A percentile compares a stretch with the other conserved stretches of the same genome.
Conservation (phyloP, 1,284 basidiomycete species). For the Gomphus sp. region DNA sequence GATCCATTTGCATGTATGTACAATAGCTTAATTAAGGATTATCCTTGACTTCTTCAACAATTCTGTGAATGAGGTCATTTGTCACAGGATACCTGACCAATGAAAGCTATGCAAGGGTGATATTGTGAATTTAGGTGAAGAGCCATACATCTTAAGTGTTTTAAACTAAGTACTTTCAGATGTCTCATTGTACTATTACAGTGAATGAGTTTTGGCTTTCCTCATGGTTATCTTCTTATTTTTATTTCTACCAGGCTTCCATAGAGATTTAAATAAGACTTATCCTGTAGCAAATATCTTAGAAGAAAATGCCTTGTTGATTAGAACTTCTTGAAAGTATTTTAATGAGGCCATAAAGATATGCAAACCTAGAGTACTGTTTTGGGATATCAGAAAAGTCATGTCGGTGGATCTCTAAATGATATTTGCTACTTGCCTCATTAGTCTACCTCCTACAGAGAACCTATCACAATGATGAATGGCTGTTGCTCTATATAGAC, state of each 20-base stretch:
- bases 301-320: constrained; percentile 73
- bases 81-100: constrained; percentile 21
- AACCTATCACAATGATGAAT: constrained; percentile 71
- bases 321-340: constrained; percentile 70
- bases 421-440: no score
- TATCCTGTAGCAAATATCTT: constrained; percentile 86
- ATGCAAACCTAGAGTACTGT: constrained; percentile 85
- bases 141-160: no score
- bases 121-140: no score
- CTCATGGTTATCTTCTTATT: no score
- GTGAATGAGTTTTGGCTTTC: no score
- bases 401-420: constrained; percentile 44
- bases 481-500: constrained; percentile 80
- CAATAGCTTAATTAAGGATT: constrained; percentile 8
- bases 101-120: no score
- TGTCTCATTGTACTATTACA: no score
- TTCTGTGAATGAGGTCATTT: constrained; percentile 94
- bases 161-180: no score
- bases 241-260: constrained; percentile 71
- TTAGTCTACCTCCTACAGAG: constrained; percentile 32
- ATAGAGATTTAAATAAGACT: constrained; percentile 85
- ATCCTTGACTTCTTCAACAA: constrained; percentile 26
- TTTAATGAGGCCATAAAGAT: constrained; percentile 82
- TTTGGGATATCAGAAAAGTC: constrained; percentile 73
- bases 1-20: constrained; percentile 90